Evolutionary conservation across 352 stramenopile genomes (phyloP).

Genomic region (Phytophthora macrochlamydospora): DNA sequence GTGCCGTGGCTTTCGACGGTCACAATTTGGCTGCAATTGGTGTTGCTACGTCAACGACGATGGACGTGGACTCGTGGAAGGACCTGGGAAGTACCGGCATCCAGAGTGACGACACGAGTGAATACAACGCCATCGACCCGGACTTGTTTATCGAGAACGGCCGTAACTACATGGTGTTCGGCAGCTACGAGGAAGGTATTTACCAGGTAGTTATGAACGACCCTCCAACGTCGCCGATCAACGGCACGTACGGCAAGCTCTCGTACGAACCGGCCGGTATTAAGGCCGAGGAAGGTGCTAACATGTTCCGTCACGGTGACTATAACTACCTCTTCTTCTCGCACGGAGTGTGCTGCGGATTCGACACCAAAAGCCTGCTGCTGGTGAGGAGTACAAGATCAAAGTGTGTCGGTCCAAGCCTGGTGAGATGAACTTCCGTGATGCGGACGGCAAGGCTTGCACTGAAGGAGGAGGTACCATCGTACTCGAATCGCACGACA

Average conservation of each 20-base stretch:
- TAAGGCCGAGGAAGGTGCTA: conserved; percentile 26
- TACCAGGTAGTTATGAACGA: conserved; percentile 21
- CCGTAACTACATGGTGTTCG: conserved; percentile 30
- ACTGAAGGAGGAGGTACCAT: conserved; percentile 26
- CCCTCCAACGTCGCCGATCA: conserved; percentile 6
- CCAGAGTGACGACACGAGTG: conserved; percentile 20
- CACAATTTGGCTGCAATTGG: conserved; percentile 28
- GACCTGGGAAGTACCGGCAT: conserved; percentile 22
- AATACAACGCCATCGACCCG: conserved; percentile 34
- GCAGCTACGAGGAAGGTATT: conserved; percentile 24
- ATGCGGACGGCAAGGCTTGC: conserved; percentile 14
- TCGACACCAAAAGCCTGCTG: conserved; percentile 20
- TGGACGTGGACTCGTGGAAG: conserved; percentile 31
- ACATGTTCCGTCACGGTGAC: conserved; percentile 26
- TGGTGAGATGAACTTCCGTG: conserved; percentile 27
- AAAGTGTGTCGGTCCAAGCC: conserved; percentile 30
- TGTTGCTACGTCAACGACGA: conserved; percentile 17
- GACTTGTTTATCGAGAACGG: conserved; percentile 19
- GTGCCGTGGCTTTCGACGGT: conserved; percentile 14
- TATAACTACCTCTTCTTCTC: conserved; percentile 38
- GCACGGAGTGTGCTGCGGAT: conserved; percentile 28
- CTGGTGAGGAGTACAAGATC: conserved; percentile 31
- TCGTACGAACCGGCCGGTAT: conserved; percentile 20
- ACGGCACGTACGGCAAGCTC: conserved; percentile 23
- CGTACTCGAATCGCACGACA: conserved; percentile 18